phyloP scores from a whole-genome alignment of 805 yeast species.

The Saturnispora saitoi region DNA sequence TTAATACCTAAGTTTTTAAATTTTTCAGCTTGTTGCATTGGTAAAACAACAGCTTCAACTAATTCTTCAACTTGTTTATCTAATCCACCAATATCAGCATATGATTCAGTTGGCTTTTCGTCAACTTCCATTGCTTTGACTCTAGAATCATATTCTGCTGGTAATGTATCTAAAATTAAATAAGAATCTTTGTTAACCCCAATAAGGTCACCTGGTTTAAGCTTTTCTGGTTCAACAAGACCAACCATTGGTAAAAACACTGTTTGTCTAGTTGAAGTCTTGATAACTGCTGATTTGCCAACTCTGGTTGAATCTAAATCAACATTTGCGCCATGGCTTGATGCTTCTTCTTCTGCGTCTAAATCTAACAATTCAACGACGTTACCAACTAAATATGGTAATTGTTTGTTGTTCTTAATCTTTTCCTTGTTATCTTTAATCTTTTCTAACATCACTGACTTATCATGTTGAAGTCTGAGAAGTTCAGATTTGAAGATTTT shows the following conservation, averaged over 20 bases:
- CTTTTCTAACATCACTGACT: slow-evolving; percentile 84
- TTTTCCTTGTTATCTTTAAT: slow-evolving; percentile 95
- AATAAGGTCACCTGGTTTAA: slow-evolving; percentile 95
- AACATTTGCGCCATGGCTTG: slow-evolving; percentile 89
- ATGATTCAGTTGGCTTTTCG: slow-evolving; percentile 96
- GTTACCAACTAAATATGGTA: slow-evolving; percentile 94
- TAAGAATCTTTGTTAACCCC: slow-evolving; percentile 98
- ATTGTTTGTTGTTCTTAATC: slow-evolving; percentile 88
- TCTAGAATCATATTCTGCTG: slow-evolving; percentile 94
- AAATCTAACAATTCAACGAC: slow-evolving; percentile 90
- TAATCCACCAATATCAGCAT: slow-evolving; percentile 95
- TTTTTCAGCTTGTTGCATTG: slow-evolving; percentile 97
- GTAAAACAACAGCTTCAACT: slow-evolving; percentile 96
- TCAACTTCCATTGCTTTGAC: slow-evolving; percentile 99
- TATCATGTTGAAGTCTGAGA: slow-evolving; percentile 86
- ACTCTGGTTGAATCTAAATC: slow-evolving; percentile 84
- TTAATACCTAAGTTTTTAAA: slow-evolving; percentile 90
- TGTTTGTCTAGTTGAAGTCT: slow-evolving; percentile 96
- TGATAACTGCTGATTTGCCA: slow-evolving; percentile 97
- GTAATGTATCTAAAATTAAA: slow-evolving; percentile 84
- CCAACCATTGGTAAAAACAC: slow-evolving; percentile 95
- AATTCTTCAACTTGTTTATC: slow-evolving; percentile 97
- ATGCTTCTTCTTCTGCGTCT: slow-evolving; percentile 73
- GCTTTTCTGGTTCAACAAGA: slow-evolving; percentile 79
- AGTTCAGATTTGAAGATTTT: slow-evolving; percentile 89